Percentiles rank a stretch among this genome's conserved stretches.
phyloP scores from a whole-genome alignment of 1,139 yeast species.

The Suhomyces maxii region DNA sequence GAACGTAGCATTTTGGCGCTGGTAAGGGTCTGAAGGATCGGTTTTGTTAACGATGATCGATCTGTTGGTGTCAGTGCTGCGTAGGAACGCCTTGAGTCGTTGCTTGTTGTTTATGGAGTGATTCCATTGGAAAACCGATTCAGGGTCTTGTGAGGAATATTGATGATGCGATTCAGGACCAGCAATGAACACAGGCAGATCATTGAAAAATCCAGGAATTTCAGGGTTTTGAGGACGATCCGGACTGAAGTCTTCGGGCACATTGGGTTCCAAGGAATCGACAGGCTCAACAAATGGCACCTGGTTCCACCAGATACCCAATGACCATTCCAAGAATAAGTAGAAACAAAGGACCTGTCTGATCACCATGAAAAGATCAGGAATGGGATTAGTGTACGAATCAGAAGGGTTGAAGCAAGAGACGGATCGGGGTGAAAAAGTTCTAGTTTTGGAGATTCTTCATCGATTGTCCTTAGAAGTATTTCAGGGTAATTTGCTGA shows the following conservation, averaged over 20 bases:
- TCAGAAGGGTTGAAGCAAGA: too few relatives aligned
- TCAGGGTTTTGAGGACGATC: too few relatives aligned
- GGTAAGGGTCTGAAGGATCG: conserved; percentile 2
- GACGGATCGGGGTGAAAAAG: too few relatives aligned
- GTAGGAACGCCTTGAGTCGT: conserved; percentile 2
- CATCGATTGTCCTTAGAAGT: too few relatives aligned
- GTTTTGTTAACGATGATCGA: conserved; percentile 8
- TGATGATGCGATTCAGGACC: too few relatives aligned
- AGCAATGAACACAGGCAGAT: too few relatives aligned
- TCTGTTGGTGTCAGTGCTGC: neutral
- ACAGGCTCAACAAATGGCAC: neutral
- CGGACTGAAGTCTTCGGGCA: too few relatives aligned
- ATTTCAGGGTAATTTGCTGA: too few relatives aligned
- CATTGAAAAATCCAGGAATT: too few relatives aligned
- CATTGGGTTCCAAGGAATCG: neutral
- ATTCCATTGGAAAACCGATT: neutral
- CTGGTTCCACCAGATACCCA: neutral
- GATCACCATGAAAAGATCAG: neutral
- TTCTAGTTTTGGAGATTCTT: too few relatives aligned
- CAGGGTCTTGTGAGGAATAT: too few relatives aligned
- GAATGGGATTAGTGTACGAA: neutral
- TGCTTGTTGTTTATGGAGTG: neutral
- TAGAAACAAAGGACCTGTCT: too few relatives aligned
- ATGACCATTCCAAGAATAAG: neutral
- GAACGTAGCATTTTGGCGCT: conserved; percentile 14